phyloP scores from a whole-genome alignment of 2,329 filamentous ascomycete genomes.

The Parastagonospora avenae region DNA sequence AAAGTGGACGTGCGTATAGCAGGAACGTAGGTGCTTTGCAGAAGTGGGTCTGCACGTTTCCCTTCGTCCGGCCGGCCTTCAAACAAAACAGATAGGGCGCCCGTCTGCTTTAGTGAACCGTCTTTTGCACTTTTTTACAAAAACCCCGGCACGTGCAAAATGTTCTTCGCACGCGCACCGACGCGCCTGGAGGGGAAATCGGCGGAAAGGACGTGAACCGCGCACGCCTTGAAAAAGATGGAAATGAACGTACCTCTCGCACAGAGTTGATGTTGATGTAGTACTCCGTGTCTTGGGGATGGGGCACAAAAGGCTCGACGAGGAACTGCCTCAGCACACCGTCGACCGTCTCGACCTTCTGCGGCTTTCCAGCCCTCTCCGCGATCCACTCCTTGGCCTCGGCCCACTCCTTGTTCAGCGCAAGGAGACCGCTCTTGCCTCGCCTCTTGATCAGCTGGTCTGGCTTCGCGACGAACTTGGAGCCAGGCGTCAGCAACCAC shows the following conservation, averaged over 20 bases:
- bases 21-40: slow-evolving; percentile 38
- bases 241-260: slow-evolving; percentile 80
- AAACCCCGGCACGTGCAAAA: slow-evolving; percentile 10
- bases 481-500: slow-evolving; percentile 81
- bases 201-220: not conserved
- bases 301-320: slow-evolving; percentile 97
- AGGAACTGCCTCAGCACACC: slow-evolving; percentile 93
- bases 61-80: slow-evolving; percentile 47
- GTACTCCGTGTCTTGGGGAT: slow-evolving; percentile 94
- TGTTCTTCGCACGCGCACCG: slow-evolving; percentile 11
- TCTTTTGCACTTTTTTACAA: slow-evolving; percentile 20
- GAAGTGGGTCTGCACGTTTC: slow-evolving; percentile 46
- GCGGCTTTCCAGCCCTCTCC: slow-evolving; percentile 85
- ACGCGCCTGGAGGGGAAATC: not conserved
- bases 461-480: slow-evolving; percentile 98
- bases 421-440: slow-evolving; percentile 96
- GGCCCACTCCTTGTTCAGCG: slow-evolving; percentile 95
- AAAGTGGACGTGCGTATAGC: slow-evolving; percentile 39
- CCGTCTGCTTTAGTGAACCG: slow-evolving; percentile 25
- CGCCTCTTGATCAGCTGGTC: slow-evolving; percentile 99
- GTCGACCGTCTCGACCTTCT: slow-evolving; percentile 89
- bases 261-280: slow-evolving; percentile 99
- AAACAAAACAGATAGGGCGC: slow-evolving; percentile 42
- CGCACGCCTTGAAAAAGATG: not conserved
- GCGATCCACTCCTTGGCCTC: slow-evolving; percentile 95